phyloP scores from a whole-genome alignment of 2,329 filamentous ascomycete species.

The Neofusicoccum ribis region DNA sequence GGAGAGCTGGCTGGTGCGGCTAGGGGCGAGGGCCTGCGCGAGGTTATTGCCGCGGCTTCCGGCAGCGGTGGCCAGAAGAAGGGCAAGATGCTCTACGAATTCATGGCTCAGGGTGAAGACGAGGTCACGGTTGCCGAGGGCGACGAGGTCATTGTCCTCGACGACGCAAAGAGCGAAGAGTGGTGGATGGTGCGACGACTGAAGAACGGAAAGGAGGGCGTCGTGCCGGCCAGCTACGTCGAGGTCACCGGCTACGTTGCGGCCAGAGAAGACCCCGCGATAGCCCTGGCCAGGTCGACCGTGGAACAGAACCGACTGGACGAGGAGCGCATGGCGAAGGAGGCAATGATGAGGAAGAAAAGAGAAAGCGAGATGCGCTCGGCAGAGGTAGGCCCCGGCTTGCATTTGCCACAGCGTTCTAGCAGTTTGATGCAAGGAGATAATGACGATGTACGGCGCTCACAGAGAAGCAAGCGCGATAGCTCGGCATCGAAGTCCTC shows the following conservation, averaged over 20 bases:
- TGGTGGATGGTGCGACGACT: conserved; percentile 96
- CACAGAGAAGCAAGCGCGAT: conserved; percentile 73
- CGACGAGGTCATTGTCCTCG: conserved; percentile 87
- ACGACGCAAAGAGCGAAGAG: conserved; percentile 90
- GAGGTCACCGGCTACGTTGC: conserved; percentile 74
- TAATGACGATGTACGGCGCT: conserved; percentile 65
- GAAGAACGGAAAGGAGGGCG: conserved; percentile 91
- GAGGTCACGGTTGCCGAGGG: conserved; percentile 89
- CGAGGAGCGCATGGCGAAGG: conserved; percentile 80
- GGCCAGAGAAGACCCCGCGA: conserved; percentile 49
- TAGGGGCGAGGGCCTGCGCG: conserved; percentile 77
- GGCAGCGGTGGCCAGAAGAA: conserved; percentile 68
- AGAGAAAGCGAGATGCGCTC: conserved; percentile 31
- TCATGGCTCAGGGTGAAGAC: conserved; percentile 93
- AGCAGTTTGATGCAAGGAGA: conserved; percentile 73
- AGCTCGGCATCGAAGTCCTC: conserved; percentile 59
- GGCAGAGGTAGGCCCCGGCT: conserved; percentile 73
- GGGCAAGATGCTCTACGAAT: conserved; percentile 88
- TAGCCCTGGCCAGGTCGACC: conserved; percentile 62
- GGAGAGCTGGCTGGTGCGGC: conserved; percentile 87
- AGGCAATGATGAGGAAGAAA: conserved; percentile 59
- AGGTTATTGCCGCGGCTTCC: conserved; percentile 79
- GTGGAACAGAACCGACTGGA: conserved; percentile 78
- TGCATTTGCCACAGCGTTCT: conserved; percentile 73
- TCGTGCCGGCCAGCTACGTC: conserved; percentile 95